Conservation (phyloP, 305 asterid genomes). For the Ajuga reptans region DNA sequence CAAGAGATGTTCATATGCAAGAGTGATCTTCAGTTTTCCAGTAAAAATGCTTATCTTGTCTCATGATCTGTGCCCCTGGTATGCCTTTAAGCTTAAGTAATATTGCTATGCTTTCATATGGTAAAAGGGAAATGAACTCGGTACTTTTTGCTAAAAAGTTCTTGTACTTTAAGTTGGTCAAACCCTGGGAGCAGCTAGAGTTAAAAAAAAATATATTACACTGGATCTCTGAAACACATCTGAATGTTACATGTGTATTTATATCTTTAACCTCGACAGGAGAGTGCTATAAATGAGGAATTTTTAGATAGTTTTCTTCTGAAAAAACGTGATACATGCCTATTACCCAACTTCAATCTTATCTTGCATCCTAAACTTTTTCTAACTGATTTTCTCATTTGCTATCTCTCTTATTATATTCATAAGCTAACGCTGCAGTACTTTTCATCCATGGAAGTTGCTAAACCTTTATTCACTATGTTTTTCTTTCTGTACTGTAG, state of each 20-base stretch:
- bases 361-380: background rate
- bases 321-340: background rate
- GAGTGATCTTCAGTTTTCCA: slow-evolving; percentile 1
- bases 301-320: background rate
- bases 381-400: background rate
- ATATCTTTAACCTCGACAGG: background rate
- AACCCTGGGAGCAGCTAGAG: background rate
- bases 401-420: background rate
- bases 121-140: background rate
- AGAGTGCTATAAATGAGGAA: background rate
- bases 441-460: background rate
- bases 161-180: background rate
- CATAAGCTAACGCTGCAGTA: background rate
- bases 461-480: background rate
- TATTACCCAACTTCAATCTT: background rate
- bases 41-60: slow-evolving; percentile 13
- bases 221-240: slow-evolving; percentile 10
- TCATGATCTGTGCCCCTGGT: background rate
- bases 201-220: background rate
- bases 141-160: background rate
- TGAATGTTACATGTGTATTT: background rate
- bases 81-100: background rate
- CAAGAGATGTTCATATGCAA: background rate
- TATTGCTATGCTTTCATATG: background rate
- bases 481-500: background rate